A percentile compares a stretch with the other conserved stretches of the same genome.
Conservation (phyloP, 257 asterid genomes). For the Galeopsis tetrahit region DNA sequence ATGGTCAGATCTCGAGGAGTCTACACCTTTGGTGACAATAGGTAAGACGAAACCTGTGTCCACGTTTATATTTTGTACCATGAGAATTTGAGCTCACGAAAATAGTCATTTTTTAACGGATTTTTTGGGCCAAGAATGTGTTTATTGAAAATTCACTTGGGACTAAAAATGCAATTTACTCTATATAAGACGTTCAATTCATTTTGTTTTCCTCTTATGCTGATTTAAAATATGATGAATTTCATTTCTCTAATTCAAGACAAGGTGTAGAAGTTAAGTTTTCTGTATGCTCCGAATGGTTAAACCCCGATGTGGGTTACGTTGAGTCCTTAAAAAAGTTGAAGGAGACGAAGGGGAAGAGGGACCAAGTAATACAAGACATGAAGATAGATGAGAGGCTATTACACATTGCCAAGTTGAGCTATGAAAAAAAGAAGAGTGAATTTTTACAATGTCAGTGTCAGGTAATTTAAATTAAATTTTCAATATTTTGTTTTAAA, state of each 20-base stretch:
- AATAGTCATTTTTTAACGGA: too few relatives aligned
- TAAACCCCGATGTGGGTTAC: slow-evolving; percentile 44
- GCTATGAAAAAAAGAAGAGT: slow-evolving; percentile 60
- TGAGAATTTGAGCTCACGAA: too few relatives aligned
- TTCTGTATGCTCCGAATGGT: slow-evolving; percentile 41
- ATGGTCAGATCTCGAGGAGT: slow-evolving; percentile 54
- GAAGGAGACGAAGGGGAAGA: slow-evolving; percentile 68
- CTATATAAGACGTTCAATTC: neutral
- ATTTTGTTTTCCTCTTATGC: slow-evolving; percentile 13
- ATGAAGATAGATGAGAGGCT: slow-evolving; percentile 62
- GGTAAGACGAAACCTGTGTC: slow-evolving; percentile 44
- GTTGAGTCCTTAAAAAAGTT: slow-evolving; percentile 45
- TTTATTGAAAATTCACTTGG: too few relatives aligned
- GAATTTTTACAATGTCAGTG: slow-evolving; percentile 52
- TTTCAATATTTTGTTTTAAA: neutral
- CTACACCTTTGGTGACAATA: slow-evolving; percentile 48
- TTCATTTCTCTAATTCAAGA: slow-evolving; percentile 40
- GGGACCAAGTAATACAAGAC: slow-evolving; percentile 59
- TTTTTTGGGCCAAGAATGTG: too few relatives aligned
- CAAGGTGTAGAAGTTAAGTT: slow-evolving; percentile 61
- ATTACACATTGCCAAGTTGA: slow-evolving; percentile 48
- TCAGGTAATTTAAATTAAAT: slow-evolving; percentile 46
- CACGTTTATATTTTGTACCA: neutral
- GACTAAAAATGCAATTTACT: neutral
- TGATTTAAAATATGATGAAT: slow-evolving; percentile 4